Base-by-base conservation (phyloP, 768 basidiomycete species). In the Termitomyces sp. region DNA sequence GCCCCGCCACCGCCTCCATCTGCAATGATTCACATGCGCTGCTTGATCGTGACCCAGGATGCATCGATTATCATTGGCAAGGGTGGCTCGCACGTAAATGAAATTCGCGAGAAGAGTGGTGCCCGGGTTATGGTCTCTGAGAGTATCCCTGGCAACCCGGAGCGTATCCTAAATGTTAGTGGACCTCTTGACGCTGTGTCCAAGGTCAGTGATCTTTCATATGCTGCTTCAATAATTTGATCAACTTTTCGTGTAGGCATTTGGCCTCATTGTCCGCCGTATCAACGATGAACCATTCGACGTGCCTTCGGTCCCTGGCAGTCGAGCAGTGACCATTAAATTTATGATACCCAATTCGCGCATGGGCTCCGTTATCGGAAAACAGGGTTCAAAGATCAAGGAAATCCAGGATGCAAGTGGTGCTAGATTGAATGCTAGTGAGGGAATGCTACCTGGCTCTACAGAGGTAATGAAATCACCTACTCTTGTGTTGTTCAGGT, bases 221-320 rank as follows among this genome's bases (percentile, higher is more conserved):
- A 41, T 23, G 27, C 17, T 19, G 27, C 30, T 14, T 19, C 25
- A 41, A 40, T 21, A 1, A 28, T 0, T 25, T 49, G 44, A 28
- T 59, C 28, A n/a, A 39, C 34, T 37, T n/a, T 32, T 11, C 23
- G 16, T 40, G 4, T 66, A 98, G 96, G 97, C 97, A 9, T 99
- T 98, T 71, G 97, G 97, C 54, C 85, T 99, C 59, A 98, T 99
- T 66, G 97, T 98, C 21, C 89, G 97, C 58, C 86, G 96, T 63
- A 99, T 98, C 73, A 99, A 98, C 68, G 97, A 99, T 67, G 97
- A 98, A 70, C 96, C 97, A 1, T 98, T 97, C 72, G 97, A 98
- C 66, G 88, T 91, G 44, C 93, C 97, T 21, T 98, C 96, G 35
- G 92, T 98, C 5, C 97, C 97, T 45, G 97, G 97, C 57, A 97